Conservation (phyloP, 2,329 filamentous ascomycete genomes). For the Alternaria sp. region DNA sequence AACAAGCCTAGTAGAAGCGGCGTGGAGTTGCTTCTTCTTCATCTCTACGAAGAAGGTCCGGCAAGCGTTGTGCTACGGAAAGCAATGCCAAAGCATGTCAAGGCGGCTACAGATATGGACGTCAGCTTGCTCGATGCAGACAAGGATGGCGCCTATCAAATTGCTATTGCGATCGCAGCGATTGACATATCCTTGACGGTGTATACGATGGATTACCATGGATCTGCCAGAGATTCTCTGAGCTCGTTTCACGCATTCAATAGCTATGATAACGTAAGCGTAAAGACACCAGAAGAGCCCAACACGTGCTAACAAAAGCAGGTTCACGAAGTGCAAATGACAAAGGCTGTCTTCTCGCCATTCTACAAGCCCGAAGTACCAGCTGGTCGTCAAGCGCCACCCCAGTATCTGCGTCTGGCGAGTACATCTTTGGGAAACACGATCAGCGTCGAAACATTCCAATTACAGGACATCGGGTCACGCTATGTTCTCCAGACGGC, state of each 20-base stretch:
- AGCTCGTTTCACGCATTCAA: conserved; percentile 58
- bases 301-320: conserved; percentile 16
- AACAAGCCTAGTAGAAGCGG: conserved; percentile 63
- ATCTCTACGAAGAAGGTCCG: conserved; percentile 65
- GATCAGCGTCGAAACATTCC: conserved; percentile 79
- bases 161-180: conserved; percentile 79
- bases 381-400: conserved; percentile 38
- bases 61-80: conserved; percentile 59
- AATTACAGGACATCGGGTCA: conserved; percentile 61
- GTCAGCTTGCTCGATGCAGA: conserved; percentile 70
- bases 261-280: conserved; percentile 60
- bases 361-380: conserved; percentile 49
- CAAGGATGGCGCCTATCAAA: conserved; percentile 71
- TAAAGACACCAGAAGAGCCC: background rate
- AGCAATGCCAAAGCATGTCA: conserved; percentile 70
- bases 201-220: conserved; percentile 76
- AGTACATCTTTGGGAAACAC: conserved; percentile 83
- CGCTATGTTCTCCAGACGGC: conserved; percentile 75
- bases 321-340: conserved; percentile 63
- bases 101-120: conserved; percentile 79
- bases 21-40: conserved; percentile 62
- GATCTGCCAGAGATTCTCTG: conserved; percentile 52
- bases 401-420: conserved; percentile 75
- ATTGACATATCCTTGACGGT: conserved; percentile 80
- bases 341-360: conserved; percentile 57